Conservation (phyloP, 768 basidiomycete species). For the Artomyces pyxidatus region DNA sequence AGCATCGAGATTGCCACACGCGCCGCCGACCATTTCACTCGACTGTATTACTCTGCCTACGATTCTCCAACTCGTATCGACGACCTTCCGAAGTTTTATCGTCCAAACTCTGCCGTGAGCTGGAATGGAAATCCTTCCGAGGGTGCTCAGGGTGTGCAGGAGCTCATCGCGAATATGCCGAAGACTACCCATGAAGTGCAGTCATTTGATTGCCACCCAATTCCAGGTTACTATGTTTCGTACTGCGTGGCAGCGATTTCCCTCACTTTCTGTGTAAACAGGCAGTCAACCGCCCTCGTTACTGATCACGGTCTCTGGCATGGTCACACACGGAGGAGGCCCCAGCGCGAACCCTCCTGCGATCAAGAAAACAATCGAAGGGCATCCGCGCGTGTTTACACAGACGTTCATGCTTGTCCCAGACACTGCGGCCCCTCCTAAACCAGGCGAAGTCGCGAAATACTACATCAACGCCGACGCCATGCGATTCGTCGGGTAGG, state of each 20-base stretch:
- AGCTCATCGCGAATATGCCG: conserved; percentile 67
- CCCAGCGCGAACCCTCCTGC: conserved; percentile 51
- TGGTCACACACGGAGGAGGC: conserved; percentile 61
- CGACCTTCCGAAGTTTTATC: conserved; percentile 77
- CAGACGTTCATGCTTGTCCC: conserved; percentile 84
- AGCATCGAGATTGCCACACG: conserved; percentile 83
- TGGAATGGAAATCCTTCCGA: conserved; percentile 84
- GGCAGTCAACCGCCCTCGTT: conserved; percentile 75
- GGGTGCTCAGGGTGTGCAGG: conserved; percentile 59
- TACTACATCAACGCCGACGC: conserved; percentile 78
- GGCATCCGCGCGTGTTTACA: conserved; percentile 77
- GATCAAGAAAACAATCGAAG: conserved; percentile 43
- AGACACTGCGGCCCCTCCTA: conserved; percentile 57
- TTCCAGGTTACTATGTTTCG: conserved; percentile 48
- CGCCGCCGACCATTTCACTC: conserved; percentile 77
- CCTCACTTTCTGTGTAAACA: conserved; percentile 20
- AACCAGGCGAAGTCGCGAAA: conserved; percentile 68
- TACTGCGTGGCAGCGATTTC: not conserved
- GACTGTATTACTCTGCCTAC: conserved; percentile 75
- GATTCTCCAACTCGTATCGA: conserved; percentile 71
- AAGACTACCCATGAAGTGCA: conserved; percentile 77
- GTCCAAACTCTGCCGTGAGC: conserved; percentile 62
- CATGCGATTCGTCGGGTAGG: conserved; percentile 79
- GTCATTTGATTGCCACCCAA: conserved; percentile 86
- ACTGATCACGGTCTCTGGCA: conserved; percentile 73